phyloP scores from a whole-genome alignment of 2,329 filamentous ascomycete species.

The Trichoderma sp. region DNA sequence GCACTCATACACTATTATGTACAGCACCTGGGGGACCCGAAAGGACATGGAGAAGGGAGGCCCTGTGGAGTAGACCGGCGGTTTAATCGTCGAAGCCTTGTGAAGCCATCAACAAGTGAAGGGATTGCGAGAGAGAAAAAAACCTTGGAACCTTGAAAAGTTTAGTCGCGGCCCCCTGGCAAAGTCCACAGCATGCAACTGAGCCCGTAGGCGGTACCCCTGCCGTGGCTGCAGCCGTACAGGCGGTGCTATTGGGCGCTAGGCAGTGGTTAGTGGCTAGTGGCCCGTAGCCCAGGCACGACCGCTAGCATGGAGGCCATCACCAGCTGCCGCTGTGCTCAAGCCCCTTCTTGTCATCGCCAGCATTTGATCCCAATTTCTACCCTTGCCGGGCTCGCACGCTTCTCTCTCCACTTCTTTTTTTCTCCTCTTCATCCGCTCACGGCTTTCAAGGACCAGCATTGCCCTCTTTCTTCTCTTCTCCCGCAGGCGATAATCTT shows the following conservation, averaged over 20 bases:
- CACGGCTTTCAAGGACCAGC: constrained; percentile 9
- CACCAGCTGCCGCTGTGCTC: not conserved
- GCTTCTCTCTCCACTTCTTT: constrained; percentile 22
- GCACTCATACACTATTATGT: too few relatives aligned
- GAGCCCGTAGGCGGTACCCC: constrained; percentile 1
- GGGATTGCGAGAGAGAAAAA: not conserved
- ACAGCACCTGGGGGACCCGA: not conserved
- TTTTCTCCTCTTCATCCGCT: constrained; percentile 23
- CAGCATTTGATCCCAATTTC: constrained; percentile 22
- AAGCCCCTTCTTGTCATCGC: constrained; percentile 21
- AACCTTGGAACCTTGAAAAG: not conserved
- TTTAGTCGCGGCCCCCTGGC: constrained; percentile 2
- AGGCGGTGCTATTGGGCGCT: not conserved
- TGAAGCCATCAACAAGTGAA: not conserved
- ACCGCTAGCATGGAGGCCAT: not conserved
- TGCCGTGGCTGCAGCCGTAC: constrained; percentile 3
- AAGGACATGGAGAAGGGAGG: not conserved
- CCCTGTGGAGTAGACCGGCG: not conserved
- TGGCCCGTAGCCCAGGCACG: not conserved
- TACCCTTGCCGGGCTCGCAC: constrained; percentile 14
- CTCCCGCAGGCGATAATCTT: not conserved
- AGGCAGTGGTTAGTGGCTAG: not conserved
- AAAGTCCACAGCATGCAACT: not conserved
- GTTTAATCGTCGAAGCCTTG: not conserved
- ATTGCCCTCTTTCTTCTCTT: not conserved